These are phyloP conservation scores for Suillus bovinus DNA, from an alignment of 768 basidiomycete genomes.

Conservation along the genomic window DNA sequence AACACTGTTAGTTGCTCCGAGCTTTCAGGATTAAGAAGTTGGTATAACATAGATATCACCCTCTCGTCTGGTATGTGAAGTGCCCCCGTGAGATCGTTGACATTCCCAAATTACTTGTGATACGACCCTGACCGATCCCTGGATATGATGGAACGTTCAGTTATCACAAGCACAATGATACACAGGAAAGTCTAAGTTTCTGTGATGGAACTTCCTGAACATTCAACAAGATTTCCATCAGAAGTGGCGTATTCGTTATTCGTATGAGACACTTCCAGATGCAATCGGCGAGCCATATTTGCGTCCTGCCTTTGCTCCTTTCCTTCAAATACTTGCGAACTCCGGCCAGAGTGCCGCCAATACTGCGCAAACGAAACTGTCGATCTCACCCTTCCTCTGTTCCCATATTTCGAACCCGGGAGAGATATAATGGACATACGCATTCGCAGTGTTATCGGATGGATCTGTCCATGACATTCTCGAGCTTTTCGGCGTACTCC, in stretches of 20 bases:
- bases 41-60: conserved; percentile 90
- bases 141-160: not conserved
- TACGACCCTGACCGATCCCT: conserved; percentile 97
- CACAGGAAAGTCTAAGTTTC: conserved; percentile 56
- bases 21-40: conserved; percentile 88
- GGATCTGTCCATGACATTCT: conserved; percentile 96
- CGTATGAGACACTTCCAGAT: conserved; percentile 88
- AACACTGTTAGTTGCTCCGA: conserved; percentile 32
- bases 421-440: conserved; percentile 81
- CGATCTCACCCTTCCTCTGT: conserved; percentile 74
- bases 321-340: conserved; percentile 83
- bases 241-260: conserved; percentile 82
- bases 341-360: conserved; percentile 96
- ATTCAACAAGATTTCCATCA: conserved; percentile 74
- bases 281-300: conserved; percentile 97
- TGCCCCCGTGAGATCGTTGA: conserved; percentile 78
- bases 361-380: conserved; percentile 96
- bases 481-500: conserved; percentile 70
- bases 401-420: conserved; percentile 98
- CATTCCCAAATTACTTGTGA: conserved; percentile 89
- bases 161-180: not conserved
- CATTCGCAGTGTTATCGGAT: conserved; percentile 95
- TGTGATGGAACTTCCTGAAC: conserved; percentile 85
- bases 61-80: conserved; percentile 86
- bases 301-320: conserved; percentile 62